Evolutionary conservation across 805 yeast genomes (phyloP), one percentile per base, ranked within the genome.

Genomic region (Zygosaccharomyces bisporus): DNA sequence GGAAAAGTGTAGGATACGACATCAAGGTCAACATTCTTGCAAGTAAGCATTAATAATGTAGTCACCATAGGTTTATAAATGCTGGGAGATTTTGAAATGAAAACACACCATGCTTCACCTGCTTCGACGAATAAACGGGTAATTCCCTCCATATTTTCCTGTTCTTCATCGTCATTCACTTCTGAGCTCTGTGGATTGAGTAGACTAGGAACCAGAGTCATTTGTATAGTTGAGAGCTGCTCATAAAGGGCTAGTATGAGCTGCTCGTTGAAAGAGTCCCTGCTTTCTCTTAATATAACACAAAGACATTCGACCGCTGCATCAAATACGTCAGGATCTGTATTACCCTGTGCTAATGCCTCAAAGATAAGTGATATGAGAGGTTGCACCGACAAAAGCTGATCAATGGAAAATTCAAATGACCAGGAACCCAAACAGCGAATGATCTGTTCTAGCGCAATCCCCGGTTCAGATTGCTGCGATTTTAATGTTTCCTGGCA

Each of bases 51-150:
- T 34, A 88, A 71, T 17, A 91, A 64, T 4, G 86, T 79, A 46
- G 79, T 81, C 14, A 90, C 90, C 56, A 93, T 68, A 1, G 85
- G 84, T 51, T 77, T 75, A 67, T 86, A 90, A 35, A 76, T 75
- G 35, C 66, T 66, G 0, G 97, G 93, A 42, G 75, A 70, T 54
- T 79, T 79, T 5, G 91, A 88, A 40, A 93, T 80, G 25, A 86
- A 71, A 25, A 86, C 85, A 64, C 88, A 93, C 99, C 99, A 93
- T 1, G 95, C 77, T 66, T 89, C 97, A 45, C 95, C 96, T 1
- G 97, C 95, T 55, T 89, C 95, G 5, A 89, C 86, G 61, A 85
- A 86, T 34, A 93, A 63, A 56, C 93, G 74, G 0, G 95, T 78
- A 42, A 86, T 68, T 10, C 85, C 80, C 45, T 81, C 82, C 57